These are phyloP conservation scores for Jatropha curcas DNA, from an alignment of 345 rosid species.

Conservation along the genomic window DNA sequence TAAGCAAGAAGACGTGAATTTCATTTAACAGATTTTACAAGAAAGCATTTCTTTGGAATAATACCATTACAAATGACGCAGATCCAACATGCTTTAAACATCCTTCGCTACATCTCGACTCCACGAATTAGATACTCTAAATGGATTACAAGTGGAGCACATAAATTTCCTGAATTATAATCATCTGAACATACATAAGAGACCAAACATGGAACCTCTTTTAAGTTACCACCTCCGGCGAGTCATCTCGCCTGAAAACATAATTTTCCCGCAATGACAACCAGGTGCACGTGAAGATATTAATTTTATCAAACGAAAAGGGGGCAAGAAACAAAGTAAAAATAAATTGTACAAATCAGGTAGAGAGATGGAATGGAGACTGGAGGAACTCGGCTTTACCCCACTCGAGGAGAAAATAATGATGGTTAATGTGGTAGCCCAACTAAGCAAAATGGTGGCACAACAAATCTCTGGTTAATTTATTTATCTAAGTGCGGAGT, in stretches of 20 bases:
- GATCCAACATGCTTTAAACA: conserved; percentile 25
- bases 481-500: conserved; percentile 52
- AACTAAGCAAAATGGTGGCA: conserved; percentile 22
- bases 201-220: conserved; percentile 26
- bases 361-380: conserved; percentile 21
- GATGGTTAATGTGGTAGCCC: conserved; percentile 26
- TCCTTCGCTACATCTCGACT: conserved; percentile 15
- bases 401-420: conserved; percentile 23
- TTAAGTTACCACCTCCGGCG: conserved; percentile 73
- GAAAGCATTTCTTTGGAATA: conserved; percentile 6
- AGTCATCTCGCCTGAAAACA: conserved; percentile 47
- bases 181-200: conserved; percentile 28
- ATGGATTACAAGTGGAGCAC: conserved; percentile 12
- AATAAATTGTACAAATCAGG: conserved; percentile 29
- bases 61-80: conserved; percentile 21
- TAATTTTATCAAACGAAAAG: conserved; percentile 29
- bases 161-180: conserved; percentile 13
- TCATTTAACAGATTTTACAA: conserved; percentile 27
- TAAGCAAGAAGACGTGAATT: conserved; percentile 8
- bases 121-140: conserved; percentile 22
- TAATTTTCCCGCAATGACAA: conserved; percentile 43
- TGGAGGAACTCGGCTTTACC: conserved; percentile 30
- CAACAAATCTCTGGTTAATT: conserved; percentile 22
- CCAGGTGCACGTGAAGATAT: conserved; percentile 63
- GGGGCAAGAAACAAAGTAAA: conserved; percentile 23